Percentiles rank a stretch among this genome's conserved stretches.
Conservation (phyloP, 2,329 filamentous ascomycete genomes). For the Emydomyces testavorans region DNA sequence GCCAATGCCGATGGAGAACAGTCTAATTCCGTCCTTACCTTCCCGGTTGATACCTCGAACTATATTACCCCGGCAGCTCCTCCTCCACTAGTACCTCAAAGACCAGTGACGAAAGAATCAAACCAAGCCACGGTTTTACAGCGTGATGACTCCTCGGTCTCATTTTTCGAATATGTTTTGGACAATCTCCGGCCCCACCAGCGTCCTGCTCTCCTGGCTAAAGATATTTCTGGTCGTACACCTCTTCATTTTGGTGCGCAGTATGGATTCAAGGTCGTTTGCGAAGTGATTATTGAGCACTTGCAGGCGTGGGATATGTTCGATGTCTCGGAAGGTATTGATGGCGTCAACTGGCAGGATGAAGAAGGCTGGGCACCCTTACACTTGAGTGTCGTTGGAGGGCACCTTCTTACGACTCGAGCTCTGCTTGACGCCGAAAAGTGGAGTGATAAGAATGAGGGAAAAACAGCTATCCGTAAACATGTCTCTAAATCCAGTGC, state of each 20-base stretch:
- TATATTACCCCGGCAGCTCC: conserved; percentile 71
- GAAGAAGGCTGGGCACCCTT: conserved; percentile 80
- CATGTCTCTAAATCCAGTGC: conserved; percentile 70
- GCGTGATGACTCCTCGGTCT: conserved; percentile 63
- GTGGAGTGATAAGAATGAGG: conserved; percentile 54
- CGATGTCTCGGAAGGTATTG: conserved; percentile 71
- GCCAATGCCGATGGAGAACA: conserved; percentile 44
- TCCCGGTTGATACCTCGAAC: conserved; percentile 47
- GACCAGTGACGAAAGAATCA: conserved; percentile 55
- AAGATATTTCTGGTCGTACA: conserved; percentile 17
- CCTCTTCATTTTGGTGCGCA: conserved; percentile 50
- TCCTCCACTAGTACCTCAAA: conserved; percentile 50
- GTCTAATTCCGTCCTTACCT: conserved; percentile 41
- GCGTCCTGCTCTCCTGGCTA: conserved; percentile 47
- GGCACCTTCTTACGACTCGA: conserved; percentile 75
- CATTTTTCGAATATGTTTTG: conserved; percentile 52
- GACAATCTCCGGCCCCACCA: conserved; percentile 59
- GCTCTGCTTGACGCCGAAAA: conserved; percentile 69
- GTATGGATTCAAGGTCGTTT: conserved; percentile 86
- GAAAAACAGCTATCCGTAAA: conserved; percentile 54
- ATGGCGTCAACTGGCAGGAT: conserved; percentile 82
- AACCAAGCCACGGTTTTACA: conserved; percentile 48
- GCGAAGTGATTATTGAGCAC: conserved; percentile 71
- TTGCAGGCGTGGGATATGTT: conserved; percentile 88
- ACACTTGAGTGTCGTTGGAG: conserved; percentile 83